Base-by-base conservation (phyloP, 345 rosid species). In the Populus simonii region DNA sequence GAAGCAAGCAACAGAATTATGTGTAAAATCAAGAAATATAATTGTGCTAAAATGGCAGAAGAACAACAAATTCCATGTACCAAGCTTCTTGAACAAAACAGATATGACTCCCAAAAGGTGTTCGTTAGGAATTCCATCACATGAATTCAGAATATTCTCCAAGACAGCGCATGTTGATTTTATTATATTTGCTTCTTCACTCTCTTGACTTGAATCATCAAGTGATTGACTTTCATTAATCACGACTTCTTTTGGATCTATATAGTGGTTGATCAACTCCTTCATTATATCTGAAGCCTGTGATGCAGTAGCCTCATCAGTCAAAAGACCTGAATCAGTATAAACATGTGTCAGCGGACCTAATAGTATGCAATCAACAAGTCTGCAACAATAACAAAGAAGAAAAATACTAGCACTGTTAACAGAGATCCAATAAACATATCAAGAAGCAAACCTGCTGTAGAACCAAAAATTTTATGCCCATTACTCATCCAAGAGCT, bases 31-130 rank as follows among this genome's bases (percentile, higher is more conserved):
- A 16, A 61, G 41, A 71, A 72, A 47, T 53, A 12, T 7, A 25
- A 70, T 7, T 73, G n/a, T 23, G 20, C 25, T 25, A 17, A 1
- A 62, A 29, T 49, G 74, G 68, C 70, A 61, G 51, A 18, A 74
- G 73, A 71, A 45, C 22, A 77, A 35, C 20, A 38, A 78, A 83
- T n/a, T 49, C 66, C 71, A 78, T 91, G 7, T 88, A 95, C 99
- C 94, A 76, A 96, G 94, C 83, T 86, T 91, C 68, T 82, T 81
- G 79, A 92, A 90, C 79, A 92, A 79, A 81, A 79, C 77, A 76
- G 91, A 80, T 72, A 85, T 83, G 76, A 86, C 89, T 11, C 83
- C 82, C 83, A 92, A 87, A 77, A 89, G 68, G 79, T 90, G 91
- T 87, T 89, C 89, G 13, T 81, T 85, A 43, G 93, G 96, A 80